Conservation (phyloP, 2,329 filamentous ascomycete genomes). For the Tolypocladium sp. region DNA sequence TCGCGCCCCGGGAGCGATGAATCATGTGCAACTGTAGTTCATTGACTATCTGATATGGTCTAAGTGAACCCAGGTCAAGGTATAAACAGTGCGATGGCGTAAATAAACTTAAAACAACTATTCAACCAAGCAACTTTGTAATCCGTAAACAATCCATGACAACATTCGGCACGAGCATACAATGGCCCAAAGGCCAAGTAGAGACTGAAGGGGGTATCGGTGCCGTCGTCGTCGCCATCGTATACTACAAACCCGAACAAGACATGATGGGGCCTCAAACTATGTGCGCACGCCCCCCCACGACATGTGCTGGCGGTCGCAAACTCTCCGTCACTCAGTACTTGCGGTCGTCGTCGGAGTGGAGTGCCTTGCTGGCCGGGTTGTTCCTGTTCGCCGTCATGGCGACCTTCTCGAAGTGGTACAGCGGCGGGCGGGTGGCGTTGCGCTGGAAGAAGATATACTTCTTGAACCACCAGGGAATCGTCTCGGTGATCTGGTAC, state of each 20-base stretch:
- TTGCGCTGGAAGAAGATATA: constrained; percentile 21
- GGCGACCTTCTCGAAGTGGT: constrained; percentile 22
- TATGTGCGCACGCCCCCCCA: background rate
- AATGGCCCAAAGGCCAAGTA: background rate
- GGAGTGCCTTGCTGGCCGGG: background rate
- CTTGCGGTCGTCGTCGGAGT: background rate
- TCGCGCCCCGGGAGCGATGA: background rate
- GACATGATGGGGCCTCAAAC: background rate
- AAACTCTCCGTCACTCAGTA: background rate
- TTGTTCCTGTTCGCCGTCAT: background rate
- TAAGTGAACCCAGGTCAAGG: background rate
- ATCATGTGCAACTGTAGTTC: background rate
- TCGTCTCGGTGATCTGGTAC: constrained; percentile 24
- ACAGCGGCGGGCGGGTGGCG: constrained; percentile 24
- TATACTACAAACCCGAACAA: background rate
- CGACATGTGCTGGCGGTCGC: background rate
- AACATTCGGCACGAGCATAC: background rate
- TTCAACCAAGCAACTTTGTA: background rate
- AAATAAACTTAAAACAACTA: background rate
- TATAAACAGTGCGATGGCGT: background rate
- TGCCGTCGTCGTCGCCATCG: background rate
- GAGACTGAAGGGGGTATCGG: background rate
- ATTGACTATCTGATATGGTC: background rate
- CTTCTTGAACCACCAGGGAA: constrained; percentile 22
- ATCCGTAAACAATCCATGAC: background rate